Percentiles rank a stretch among this genome's conserved stretches.
These are phyloP conservation scores for Colletotrichum scovillei DNA, from an alignment of 2,329 filamentous ascomycete genomes.

Conservation along the genomic window DNA sequence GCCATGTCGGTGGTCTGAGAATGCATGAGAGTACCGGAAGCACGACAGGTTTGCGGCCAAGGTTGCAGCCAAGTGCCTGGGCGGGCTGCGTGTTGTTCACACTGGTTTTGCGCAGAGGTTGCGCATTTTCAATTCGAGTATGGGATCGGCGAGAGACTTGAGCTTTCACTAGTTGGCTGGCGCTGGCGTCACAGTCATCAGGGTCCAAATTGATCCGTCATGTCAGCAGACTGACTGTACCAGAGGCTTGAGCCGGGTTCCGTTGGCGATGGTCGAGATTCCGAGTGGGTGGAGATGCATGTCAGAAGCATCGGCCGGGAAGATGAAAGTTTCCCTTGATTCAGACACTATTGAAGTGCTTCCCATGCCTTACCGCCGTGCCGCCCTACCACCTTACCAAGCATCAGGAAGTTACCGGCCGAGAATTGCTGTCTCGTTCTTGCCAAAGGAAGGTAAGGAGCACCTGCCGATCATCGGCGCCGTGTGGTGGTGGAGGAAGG, in stretches of 20 bases:
- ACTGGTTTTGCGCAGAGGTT: neutral
- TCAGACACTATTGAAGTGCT: neutral
- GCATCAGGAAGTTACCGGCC: neutral
- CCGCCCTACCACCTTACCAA: no score
- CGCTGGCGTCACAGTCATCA: slow-evolving; percentile 14
- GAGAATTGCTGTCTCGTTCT: no score
- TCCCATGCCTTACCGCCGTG: neutral
- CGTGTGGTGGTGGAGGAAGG: slow-evolving; percentile 1
- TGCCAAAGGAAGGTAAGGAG: neutral
- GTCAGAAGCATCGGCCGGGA: neutral
- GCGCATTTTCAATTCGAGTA: neutral
- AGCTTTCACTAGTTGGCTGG: neutral
- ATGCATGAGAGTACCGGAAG: neutral
- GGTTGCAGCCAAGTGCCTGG: slow-evolving; percentile 19
- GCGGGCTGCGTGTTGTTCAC: neutral
- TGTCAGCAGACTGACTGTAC: neutral
- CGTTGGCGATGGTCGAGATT: neutral
- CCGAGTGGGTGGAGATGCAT: neutral
- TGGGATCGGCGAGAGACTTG: slow-evolving; percentile 10
- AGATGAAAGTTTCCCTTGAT: slow-evolving; percentile 7
- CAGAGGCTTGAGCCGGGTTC: neutral
- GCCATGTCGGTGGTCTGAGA: neutral
- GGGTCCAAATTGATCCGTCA: neutral
- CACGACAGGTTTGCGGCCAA: neutral
- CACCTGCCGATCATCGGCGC: slow-evolving; percentile 23